These are phyloP conservation scores for Oxalis stricta DNA, from an alignment of 441 rosid genomes.

Conservation along the genomic window DNA sequence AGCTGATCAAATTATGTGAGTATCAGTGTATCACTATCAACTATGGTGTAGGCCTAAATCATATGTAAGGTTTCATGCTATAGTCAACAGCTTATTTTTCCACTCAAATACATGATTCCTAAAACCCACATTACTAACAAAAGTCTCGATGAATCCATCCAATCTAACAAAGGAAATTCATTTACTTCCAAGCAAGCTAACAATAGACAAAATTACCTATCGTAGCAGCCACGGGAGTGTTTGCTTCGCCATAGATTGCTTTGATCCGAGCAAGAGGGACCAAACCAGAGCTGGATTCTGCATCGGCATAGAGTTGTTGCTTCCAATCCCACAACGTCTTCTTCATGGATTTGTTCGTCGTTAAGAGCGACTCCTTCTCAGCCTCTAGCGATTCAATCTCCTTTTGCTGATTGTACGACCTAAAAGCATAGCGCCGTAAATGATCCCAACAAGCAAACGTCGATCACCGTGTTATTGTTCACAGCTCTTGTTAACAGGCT, in stretches of 20 bases:
- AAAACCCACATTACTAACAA: too few species aligned
- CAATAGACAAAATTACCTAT: not conserved
- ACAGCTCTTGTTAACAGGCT: constrained; percentile 20
- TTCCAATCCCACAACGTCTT: constrained; percentile 71
- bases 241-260: constrained; percentile 52
- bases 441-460: constrained; percentile 34
- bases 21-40: too few species aligned
- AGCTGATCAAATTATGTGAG: too few species aligned
- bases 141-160: too few species aligned
- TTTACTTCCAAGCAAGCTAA: too few species aligned
- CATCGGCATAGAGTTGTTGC: constrained; percentile 63
- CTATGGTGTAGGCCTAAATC: too few species aligned
- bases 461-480: constrained; percentile 34
- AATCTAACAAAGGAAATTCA: too few species aligned
- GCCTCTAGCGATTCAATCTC: constrained; percentile 37
- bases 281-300: constrained; percentile 26
- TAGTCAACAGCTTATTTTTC: too few species aligned
- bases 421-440: constrained; percentile 29
- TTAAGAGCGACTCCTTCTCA: constrained; percentile 35
- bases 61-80: too few species aligned
- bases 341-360: constrained; percentile 46
- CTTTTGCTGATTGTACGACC: constrained; percentile 48
- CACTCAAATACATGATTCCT: too few species aligned
- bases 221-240: constrained; percentile 19
- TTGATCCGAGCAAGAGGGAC: constrained; percentile 49